Evolutionary conservation across 2,329 filamentous ascomycete genomes (phyloP), one percentile per base, ranked within the genome.

Genomic region (Aspergillus sclerotialis): DNA sequence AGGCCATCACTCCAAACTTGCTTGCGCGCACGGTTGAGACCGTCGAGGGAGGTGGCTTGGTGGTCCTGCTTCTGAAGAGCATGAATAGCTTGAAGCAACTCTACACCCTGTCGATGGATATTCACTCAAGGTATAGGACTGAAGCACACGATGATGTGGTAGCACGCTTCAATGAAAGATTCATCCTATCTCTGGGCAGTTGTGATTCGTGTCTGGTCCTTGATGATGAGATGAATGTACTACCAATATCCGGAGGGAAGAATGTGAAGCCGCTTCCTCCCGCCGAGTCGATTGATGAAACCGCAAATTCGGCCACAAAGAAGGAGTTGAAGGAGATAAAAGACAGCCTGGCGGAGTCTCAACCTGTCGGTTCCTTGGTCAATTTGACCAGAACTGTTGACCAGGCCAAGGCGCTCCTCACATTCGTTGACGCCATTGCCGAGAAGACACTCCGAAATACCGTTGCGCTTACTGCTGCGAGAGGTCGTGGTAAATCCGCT

Each of bases 81-180:
- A 95, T 98, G 87, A 92, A 73, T 62, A 95, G 88, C 61, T 69
- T 98, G 69, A 94, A 94, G 65, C 92, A 98, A 67, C 76, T 98
- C 1, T 98, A 96, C 67, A 94, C 87, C 30, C 63, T 98, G 56
- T 89, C 86, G 18, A 98, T 98, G 93, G 93, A 98, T 55, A 84
- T 96, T 32, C 93, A 98, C 67, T 88, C 89, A 35, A 76, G 92
- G 58, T 98, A 96, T 68, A 78, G 92, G 39, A 98, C 92, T 13
- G 93, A 98, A 64, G 92, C 92, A 2, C 88, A 98, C 59, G 81
- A 84, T 45, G 92, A 98, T 63, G 90, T 98, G 25, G 84, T 90
- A 25, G 89, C 92, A 31, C 77, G 92, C 40, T 98, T 98, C 73
- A 98, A 98, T 65, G 92, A 98, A 68, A 80, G 92, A 12, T 98